These are phyloP conservation scores for Hypoxylon subgilvum DNA, from an alignment of 495 filamentous ascomycete genomes.

Conservation along the genomic window DNA sequence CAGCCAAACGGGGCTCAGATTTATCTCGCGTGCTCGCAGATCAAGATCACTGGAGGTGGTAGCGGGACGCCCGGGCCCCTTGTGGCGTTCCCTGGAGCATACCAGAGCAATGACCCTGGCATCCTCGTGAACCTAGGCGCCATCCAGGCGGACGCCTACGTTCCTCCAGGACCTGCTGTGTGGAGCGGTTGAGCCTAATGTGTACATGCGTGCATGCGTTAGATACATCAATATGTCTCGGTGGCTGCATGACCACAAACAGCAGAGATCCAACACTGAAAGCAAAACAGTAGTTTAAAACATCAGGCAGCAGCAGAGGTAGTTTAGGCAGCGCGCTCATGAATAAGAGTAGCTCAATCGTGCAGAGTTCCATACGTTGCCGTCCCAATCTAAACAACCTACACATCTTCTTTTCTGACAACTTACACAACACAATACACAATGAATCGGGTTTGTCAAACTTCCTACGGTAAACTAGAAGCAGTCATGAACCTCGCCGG, in stretches of 20 bases:
- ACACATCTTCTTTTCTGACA: too few species aligned
- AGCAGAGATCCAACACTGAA: too few species aligned
- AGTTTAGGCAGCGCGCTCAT: too few species aligned
- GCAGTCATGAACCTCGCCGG: constrained; percentile 26
- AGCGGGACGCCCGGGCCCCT: constrained; percentile 51
- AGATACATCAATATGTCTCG: too few species aligned
- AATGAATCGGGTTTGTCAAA: constrained; percentile 35
- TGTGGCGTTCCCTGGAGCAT: constrained; percentile 60
- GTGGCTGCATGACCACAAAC: too few species aligned
- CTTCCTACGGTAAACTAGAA: constrained; percentile 30
- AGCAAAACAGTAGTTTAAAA: too few species aligned
- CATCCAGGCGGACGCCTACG: constrained; percentile 46
- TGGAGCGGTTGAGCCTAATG: constrained; percentile 40
- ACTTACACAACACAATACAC: background rate
- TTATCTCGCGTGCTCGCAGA: constrained; percentile 62
- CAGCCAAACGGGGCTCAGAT: constrained; percentile 55
- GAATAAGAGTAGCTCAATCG: too few species aligned
- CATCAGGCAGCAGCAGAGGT: too few species aligned
- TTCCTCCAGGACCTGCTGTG: constrained; percentile 52
- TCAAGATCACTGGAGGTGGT: constrained; percentile 60
- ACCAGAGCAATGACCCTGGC: constrained; percentile 54
- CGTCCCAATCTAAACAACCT: too few species aligned
- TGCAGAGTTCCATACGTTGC: too few species aligned
- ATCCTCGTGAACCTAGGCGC: constrained; percentile 52
- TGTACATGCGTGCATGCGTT: too few species aligned